A percentile compares a stretch with the other conserved stretches of the same genome.
Conservation (phyloP, 306 rosid genomes). For the Erythrophleum fordii region DNA sequence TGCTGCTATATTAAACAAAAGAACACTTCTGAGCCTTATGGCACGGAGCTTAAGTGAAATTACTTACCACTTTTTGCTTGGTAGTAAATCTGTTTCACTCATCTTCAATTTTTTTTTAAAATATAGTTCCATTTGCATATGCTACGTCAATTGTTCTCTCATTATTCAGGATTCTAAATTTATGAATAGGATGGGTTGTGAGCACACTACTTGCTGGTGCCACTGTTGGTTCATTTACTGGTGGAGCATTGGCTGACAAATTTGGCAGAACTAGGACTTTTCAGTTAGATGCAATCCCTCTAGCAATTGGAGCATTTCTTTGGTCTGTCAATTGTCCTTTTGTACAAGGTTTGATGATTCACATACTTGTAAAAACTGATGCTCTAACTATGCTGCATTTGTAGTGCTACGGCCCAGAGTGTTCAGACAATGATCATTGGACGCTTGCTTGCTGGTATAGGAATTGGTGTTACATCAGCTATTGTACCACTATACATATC, state of each 20-base stretch:
- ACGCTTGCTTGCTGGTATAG: slow-evolving; percentile 83
- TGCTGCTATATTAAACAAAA: neutral
- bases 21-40: slow-evolving; percentile 1
- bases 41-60: slow-evolving; percentile 20
- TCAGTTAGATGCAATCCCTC: slow-evolving; percentile 86
- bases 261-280: slow-evolving; percentile 87
- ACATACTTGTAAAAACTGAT: slow-evolving; percentile 17
- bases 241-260: slow-evolving; percentile 91
- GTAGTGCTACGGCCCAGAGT: slow-evolving; percentile 84
- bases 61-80: neutral
- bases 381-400: slow-evolving; percentile 29
- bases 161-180: no score
- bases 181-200: slow-evolving; percentile 82
- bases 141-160: no score
- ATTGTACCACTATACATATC: slow-evolving; percentile 91
- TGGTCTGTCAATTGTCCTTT: slow-evolving; percentile 53
- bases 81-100: neutral
- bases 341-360: slow-evolving; percentile 24
- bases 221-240: slow-evolving; percentile 84
- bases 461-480: slow-evolving; percentile 88
- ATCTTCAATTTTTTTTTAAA: neutral
- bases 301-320: slow-evolving; percentile 78
- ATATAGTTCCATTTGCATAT: slow-evolving; percentile 12
- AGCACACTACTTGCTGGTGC: slow-evolving; percentile 89
- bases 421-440: slow-evolving; percentile 85